These are phyloP conservation scores for Boletus rubescentipes DNA, from an alignment of 768 basidiomycete genomes.

Conservation along the genomic window DNA sequence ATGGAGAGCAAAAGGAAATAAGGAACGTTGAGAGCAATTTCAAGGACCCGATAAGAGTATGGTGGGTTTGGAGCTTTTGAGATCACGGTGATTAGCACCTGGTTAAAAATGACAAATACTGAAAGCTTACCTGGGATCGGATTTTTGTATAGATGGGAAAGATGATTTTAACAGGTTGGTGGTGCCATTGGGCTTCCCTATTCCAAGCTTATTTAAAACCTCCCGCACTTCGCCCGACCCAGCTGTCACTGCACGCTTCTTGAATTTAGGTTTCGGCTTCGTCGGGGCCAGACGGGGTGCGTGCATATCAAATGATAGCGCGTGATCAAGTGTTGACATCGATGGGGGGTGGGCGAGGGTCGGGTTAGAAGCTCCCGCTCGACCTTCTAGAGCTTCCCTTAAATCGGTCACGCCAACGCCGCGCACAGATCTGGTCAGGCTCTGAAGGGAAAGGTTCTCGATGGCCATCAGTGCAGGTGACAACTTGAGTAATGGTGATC, in stretches of 20 bases:
- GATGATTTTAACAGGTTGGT: conserved; percentile 68
- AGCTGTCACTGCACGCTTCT: conserved; percentile 48
- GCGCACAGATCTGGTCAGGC: conserved; percentile 72
- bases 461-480: conserved; percentile 88
- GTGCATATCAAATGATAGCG: conserved; percentile 46
- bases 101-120: neutral
- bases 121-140: conserved; percentile 39
- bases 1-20: conserved; percentile 5
- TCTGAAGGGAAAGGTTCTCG: conserved; percentile 86
- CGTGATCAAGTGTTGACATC: conserved; percentile 73
- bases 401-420: conserved; percentile 87
- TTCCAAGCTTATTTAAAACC: conserved; percentile 78
- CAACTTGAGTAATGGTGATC: conserved; percentile 74
- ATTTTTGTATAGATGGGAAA: conserved; percentile 55
- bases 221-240: conserved; percentile 75
- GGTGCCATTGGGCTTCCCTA: conserved; percentile 65
- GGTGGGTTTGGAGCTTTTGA: conserved; percentile 18
- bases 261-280: conserved; percentile 56
- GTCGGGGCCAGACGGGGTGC: conserved; percentile 44
- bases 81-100: conserved; percentile 7
- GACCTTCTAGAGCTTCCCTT: conserved; percentile 84
- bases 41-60: conserved; percentile 15
- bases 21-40: conserved; percentile 9
- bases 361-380: conserved; percentile 79
- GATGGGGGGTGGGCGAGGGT: conserved; percentile 68